phyloP scores from a whole-genome alignment of 805 yeast species.

The Starmera caribaea region DNA sequence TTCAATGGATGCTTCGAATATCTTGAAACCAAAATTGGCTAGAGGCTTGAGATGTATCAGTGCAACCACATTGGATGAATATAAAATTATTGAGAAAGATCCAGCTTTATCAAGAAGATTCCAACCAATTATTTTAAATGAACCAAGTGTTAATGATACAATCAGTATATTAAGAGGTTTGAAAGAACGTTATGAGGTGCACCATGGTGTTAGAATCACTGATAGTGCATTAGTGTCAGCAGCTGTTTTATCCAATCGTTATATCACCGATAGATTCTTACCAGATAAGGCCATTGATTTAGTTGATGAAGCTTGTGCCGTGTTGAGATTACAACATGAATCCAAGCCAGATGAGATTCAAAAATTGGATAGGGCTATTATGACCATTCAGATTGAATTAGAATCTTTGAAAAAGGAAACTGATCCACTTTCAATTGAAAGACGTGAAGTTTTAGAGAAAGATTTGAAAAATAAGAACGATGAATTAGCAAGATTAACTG shows the following conservation, averaged over 20 bases:
- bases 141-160: constrained; percentile 86
- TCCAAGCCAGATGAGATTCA: constrained; percentile 94
- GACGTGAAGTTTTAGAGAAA: constrained; percentile 63
- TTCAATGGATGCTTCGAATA: constrained; percentile 88
- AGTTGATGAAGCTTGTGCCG: constrained; percentile 96
- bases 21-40: constrained; percentile 88
- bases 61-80: constrained; percentile 93
- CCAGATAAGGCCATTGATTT: constrained; percentile 97
- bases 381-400: constrained; percentile 91
- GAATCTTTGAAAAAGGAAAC: constrained; percentile 92
- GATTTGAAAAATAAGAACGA: constrained; percentile 52
- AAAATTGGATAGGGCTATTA: constrained; percentile 75
- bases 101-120: constrained; percentile 93
- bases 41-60: constrained; percentile 94
- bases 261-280: constrained; percentile 80
- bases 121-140: constrained; percentile 77
- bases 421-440: constrained; percentile 72
- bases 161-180: constrained; percentile 88
- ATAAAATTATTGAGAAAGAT: constrained; percentile 90
- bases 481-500: constrained; percentile 64
- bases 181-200: constrained; percentile 91
- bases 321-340: constrained; percentile 88
- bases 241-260: constrained; percentile 80
- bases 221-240: constrained; percentile 93
- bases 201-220: constrained; percentile 91